phyloP scores from a whole-genome alignment of 2,329 filamentous ascomycete genomes.

The Trichoderma aggressivum region DNA sequence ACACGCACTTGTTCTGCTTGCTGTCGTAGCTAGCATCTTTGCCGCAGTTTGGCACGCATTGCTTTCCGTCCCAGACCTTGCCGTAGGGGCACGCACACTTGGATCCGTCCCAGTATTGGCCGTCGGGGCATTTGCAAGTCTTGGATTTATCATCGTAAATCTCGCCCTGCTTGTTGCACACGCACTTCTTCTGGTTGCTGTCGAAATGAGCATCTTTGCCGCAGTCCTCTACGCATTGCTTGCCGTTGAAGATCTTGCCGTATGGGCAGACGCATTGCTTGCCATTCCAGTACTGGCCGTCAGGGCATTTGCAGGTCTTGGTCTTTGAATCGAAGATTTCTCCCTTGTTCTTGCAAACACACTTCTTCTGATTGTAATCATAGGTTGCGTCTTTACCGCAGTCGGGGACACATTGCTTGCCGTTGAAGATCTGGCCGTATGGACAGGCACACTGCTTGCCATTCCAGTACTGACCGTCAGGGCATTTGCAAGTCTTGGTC shows the following conservation, averaged over 20 bases:
- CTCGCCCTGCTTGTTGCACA: slow-evolving; percentile 19
- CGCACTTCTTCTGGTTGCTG: background rate
- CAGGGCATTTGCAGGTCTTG: slow-evolving; percentile 12
- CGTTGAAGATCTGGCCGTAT: background rate
- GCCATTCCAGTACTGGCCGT: background rate
- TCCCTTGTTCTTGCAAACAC: slow-evolving; percentile 20
- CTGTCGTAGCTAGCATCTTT: slow-evolving; percentile 15
- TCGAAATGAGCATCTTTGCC: slow-evolving; percentile 16
- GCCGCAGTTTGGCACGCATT: slow-evolving; percentile 15
- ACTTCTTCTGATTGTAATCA: background rate
- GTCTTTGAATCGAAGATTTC: slow-evolving; percentile 1
- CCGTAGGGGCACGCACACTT: slow-evolving; percentile 13
- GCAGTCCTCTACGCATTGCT: slow-evolving; percentile 14
- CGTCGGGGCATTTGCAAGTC: slow-evolving; percentile 11
- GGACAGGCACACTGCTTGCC: slow-evolving; percentile 10
- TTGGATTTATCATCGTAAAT: background rate
- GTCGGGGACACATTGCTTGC: slow-evolving; percentile 10
- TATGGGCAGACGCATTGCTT: slow-evolving; percentile 9
- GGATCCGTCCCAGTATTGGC: background rate
- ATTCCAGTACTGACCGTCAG: background rate
- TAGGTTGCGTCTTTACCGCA: slow-evolving; percentile 17
- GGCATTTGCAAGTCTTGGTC: slow-evolving; percentile 8
- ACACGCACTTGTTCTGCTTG: slow-evolving; percentile 17
- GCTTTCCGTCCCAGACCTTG: slow-evolving; percentile 2
- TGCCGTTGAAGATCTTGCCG: background rate